phyloP scores from a whole-genome alignment of 306 rosid genomes.

The Rosa multiflora region DNA sequence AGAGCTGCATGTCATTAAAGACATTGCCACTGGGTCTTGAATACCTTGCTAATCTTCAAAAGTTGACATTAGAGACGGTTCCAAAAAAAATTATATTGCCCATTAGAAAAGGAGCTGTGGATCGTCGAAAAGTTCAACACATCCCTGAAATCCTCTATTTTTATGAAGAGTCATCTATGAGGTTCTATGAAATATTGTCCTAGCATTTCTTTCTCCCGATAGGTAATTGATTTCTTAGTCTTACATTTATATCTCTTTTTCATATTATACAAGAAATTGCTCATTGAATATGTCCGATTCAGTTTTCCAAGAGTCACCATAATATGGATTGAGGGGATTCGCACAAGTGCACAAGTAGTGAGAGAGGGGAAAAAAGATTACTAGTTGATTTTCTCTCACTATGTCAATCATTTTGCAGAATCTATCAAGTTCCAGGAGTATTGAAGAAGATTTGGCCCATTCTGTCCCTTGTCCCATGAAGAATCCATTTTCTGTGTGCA shows the following conservation, averaged over 20 bases:
- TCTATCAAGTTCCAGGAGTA: background rate
- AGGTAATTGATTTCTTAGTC: background rate
- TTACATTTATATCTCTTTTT: background rate
- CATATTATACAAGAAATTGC: background rate
- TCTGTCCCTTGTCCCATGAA: no score
- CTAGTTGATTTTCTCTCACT: background rate
- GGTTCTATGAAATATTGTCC: background rate
- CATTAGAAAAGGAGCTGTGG: background rate
- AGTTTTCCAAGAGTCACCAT: background rate
- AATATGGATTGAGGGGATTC: no score
- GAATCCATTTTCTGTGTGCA: no score
- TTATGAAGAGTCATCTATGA: background rate
- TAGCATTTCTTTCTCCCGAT: background rate
- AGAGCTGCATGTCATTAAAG: background rate
- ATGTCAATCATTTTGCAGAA: background rate
- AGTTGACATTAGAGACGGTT: fast-evolving
- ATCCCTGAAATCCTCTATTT: background rate
- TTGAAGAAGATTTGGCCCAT: background rate
- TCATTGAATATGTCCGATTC: background rate
- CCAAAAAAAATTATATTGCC: background rate
- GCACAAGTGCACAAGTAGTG: background rate
- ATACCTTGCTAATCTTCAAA: background rate
- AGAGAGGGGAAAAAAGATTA: background rate
- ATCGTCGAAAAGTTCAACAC: background rate
- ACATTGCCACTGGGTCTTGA: constrained; percentile 16